Percentiles rank a stretch among this genome's conserved stretches.
Conservation (phyloP, 495 filamentous ascomycete genomes). For the Aspergillus campestris region DNA sequence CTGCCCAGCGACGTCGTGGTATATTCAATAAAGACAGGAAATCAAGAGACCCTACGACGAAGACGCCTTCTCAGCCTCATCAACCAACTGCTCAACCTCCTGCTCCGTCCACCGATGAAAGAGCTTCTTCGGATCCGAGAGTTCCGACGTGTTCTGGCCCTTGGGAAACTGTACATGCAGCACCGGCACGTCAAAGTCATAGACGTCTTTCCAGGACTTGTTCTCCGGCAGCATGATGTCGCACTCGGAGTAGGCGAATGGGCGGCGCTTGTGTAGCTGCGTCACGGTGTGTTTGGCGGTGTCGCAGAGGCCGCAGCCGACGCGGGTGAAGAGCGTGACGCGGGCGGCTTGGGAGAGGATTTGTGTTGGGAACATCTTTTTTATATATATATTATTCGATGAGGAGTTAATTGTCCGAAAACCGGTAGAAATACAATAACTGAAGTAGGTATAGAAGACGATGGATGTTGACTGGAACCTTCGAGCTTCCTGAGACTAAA, state of each 20-base stretch:
- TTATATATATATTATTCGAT: too few species aligned
- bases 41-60: not conserved
- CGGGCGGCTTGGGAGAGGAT: constrained; percentile 51
- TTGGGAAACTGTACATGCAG: constrained; percentile 54
- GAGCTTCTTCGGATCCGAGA: constrained; percentile 59
- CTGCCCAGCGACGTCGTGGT: too few species aligned
- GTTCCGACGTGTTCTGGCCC: constrained; percentile 16
- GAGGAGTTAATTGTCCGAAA: too few species aligned
- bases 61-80: constrained; percentile 41
- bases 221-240: constrained; percentile 63
- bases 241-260: constrained; percentile 69
- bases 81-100: constrained; percentile 63
- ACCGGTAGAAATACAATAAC: too few species aligned
- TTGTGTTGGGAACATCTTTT: constrained; percentile 26
- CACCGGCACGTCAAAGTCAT: constrained; percentile 88
- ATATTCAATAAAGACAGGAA: too few species aligned
- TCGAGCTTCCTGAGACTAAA: constrained; percentile 39
- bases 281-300: constrained; percentile 66
- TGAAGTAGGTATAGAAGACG: too few species aligned
- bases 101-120: constrained; percentile 75
- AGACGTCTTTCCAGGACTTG: constrained; percentile 66
- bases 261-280: constrained; percentile 56
- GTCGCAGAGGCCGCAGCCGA: constrained; percentile 70
- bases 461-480: constrained; percentile 29
- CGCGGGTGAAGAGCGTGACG: constrained; percentile 76